Evolutionary conservation across 2,329 filamentous ascomycete species (phyloP), one percentile per base, ranked within the genome.

Genomic region (Aspergillus ochraceus): DNA sequence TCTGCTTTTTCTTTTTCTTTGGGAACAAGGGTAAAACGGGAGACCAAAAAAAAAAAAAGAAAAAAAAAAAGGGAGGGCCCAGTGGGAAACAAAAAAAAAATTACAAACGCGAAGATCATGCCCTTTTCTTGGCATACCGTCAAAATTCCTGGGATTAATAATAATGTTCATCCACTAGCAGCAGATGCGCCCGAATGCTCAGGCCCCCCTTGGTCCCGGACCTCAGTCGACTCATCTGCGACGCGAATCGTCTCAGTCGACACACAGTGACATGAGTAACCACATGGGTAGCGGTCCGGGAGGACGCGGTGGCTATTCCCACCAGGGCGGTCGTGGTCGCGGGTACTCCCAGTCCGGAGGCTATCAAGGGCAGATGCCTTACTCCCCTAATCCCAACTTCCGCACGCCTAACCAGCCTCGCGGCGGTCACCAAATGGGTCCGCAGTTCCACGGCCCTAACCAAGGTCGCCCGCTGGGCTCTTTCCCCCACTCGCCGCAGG

Each of bases 231-330:
- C 84, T 65, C 93, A 98, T 77, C 85, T 91, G 69, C 90, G 94
- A 70, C 89, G 92, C 68, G 90, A 94, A 74, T 97, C 94, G 30
- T 89, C 89, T 42, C 92, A 95, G 71, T 96, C 91, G 22, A 84
- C 87, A 64, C 90, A 94, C 75, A 87, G 86, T 73, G 90, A 93
- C 64, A 85, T 88, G 76, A 85, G 83, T 74, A 87, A 84, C 72
- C 84, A 86, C 71, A 74, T 76, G 68, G 70, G 69, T 65, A 79
- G 77, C 69, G 82, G 81, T 60, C 77, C 80, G 52, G 82, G 45
- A 47, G 45, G 81, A 60, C 83, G 86, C 64, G 83, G 84, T 65
- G 80, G 81, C 62, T 85, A 79, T 70, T 79, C 76, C 60, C 77
- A 77, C 54, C 79, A 81, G 70, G 81, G 81, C 66, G 84, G 84